These are phyloP conservation scores for Jacaranda mimosifolia DNA, from an alignment of 257 asterid species.

Conservation along the genomic window DNA sequence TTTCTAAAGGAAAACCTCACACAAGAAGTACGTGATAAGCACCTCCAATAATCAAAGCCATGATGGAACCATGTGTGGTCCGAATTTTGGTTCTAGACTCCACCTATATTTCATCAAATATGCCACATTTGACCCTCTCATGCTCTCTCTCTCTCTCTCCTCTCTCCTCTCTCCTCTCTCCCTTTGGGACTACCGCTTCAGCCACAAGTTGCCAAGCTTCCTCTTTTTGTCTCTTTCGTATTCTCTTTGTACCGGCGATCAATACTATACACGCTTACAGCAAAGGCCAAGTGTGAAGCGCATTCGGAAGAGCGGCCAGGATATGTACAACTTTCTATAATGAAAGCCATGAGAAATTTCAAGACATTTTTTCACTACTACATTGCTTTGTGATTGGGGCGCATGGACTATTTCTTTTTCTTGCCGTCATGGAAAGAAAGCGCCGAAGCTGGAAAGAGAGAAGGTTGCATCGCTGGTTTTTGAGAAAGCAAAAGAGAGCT, in stretches of 20 bases:
- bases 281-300: conserved; percentile 30
- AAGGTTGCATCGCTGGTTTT: conserved; percentile 69
- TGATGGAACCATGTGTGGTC: conserved; percentile 70
- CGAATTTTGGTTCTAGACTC: conserved; percentile 38
- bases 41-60: conserved; percentile 45
- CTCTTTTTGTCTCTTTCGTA: conserved; percentile 53
- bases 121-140: conserved; percentile 50
- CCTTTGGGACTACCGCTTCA: conserved; percentile 47
- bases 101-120: conserved; percentile 47
- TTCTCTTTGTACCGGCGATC: conserved; percentile 54
- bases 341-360: conserved; percentile 26
- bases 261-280: conserved; percentile 44
- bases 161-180: conserved; percentile 38
- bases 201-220: conserved; percentile 41
- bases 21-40: conserved; percentile 54
- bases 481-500: conserved; percentile 64
- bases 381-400: conserved; percentile 40
- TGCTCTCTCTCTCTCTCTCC: conserved; percentile 20
- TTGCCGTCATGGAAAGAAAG: conserved; percentile 62
- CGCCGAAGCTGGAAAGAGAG: conserved; percentile 44
- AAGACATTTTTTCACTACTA: conserved; percentile 4
- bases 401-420: conserved; percentile 33
- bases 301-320: conserved; percentile 13
- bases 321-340: conserved; percentile 24
- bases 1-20: conserved; percentile 39